Evolutionary conservation across 768 basidiomycete species (phyloP), one percentile per base, ranked within the genome.

Genomic region (Candolleomyces aberdarensis): DNA sequence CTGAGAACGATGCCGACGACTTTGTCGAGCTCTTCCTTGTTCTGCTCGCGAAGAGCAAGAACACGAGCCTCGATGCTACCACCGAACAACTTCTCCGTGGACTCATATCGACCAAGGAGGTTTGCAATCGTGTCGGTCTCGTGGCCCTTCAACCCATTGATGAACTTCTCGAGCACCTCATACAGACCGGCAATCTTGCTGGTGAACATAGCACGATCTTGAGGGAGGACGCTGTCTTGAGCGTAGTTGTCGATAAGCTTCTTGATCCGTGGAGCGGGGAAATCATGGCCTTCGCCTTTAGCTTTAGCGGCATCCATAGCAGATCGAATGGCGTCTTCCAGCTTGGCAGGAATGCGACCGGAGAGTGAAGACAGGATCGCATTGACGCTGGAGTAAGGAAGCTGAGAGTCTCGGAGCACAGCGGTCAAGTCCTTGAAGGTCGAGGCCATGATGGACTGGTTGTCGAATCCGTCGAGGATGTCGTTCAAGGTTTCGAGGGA

Each of bases 381-480:
- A 47, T 79, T 84, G 54, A 89, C 82, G 73, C 98, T 91, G 22
- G 92, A 85, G 75, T 89, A 98, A 0, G 97, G 95, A 29, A 98
- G 86, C 63, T 92, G 91, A 6, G 89, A 84, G 67, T 95, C 83
- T 62, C 89, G 87, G 39, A 99, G 83, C 44, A 93, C 86, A 41
- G 85, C 78, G 66, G 93, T 80, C 60, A 99, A 87, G 49, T 94
- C 90, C 73, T 94, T 96, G 69, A 98, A 80, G 11, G 93, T 92
- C 5, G 87, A 75, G 19, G 83, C 81, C 91, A 98, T 94, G 65
- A 92, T 81, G 5, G 94, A 89, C 69, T 94, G 92, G 76, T 98
- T 98, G 76, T 99, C 97, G 75, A 90, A 99, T 41, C 97, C 97
- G 60, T 94, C 92, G 62, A 99, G 83, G 66, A 97, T 96, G 75